phyloP scores from a whole-genome alignment of 768 basidiomycete genomes.

The Phaeotremella fagi region DNA sequence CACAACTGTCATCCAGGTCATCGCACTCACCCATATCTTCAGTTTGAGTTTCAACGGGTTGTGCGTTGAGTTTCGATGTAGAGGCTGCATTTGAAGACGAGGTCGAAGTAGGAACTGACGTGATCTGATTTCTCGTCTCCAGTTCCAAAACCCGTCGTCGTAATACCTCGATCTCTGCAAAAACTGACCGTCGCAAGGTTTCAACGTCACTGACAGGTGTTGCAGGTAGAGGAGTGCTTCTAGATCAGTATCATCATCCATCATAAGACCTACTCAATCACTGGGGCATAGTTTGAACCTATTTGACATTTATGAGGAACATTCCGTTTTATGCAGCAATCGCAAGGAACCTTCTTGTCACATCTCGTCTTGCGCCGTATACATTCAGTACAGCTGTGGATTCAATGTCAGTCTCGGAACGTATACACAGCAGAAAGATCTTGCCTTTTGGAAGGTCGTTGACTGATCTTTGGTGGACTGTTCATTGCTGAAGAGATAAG shows the following conservation, averaged over 20 bases:
- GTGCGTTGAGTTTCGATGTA: not conserved
- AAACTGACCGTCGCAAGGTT: too few species aligned
- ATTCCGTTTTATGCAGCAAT: constrained; percentile 13
- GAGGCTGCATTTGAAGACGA: constrained; percentile 8
- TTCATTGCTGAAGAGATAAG: too few species aligned
- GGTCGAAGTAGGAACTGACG: not conserved
- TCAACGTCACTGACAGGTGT: too few species aligned
- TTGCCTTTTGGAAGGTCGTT: constrained; percentile 11
- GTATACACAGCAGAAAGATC: not conserved
- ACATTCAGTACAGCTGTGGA: constrained; percentile 20
- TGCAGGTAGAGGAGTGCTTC: not conserved
- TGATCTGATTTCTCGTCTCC: too few species aligned
- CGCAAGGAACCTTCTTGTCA: constrained; percentile 23
- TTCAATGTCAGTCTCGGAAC: not conserved
- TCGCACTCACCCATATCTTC: not conserved
- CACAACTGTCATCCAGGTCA: not conserved
- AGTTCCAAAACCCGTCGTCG: too few species aligned
- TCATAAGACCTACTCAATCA: not conserved
- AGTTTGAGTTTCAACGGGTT: not conserved
- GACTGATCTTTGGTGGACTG: constrained; percentile 11
- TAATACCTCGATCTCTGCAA: too few species aligned
- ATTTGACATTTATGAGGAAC: constrained; percentile 10
- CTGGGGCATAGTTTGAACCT: constrained; percentile 8
- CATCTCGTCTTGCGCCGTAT: constrained; percentile 17
- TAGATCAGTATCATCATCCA: too few species aligned